Conservation (phyloP, 257 asterid genomes). For the Solanum bulbocastanum region DNA sequence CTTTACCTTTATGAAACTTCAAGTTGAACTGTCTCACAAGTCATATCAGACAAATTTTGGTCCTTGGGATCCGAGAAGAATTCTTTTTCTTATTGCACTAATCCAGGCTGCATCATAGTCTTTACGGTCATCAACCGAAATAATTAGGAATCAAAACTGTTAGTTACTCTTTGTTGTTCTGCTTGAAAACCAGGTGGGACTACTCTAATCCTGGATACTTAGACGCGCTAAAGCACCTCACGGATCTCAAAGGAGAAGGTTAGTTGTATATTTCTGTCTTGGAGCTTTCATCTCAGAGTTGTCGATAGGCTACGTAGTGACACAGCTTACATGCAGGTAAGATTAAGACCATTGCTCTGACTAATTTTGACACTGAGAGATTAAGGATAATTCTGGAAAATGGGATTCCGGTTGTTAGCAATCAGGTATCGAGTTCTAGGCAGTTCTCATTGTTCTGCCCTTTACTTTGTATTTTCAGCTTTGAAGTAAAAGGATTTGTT, state of each 20-base stretch:
- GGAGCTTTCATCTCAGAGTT: neutral
- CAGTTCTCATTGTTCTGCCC: neutral
- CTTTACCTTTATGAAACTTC: neutral
- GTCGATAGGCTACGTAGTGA: slow-evolving; percentile 16
- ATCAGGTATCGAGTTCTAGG: slow-evolving; percentile 39
- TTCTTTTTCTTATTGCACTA: neutral
- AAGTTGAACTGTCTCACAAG: neutral
- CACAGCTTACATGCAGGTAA: slow-evolving; percentile 55
- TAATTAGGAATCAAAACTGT: neutral
- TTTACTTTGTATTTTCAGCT: neutral
- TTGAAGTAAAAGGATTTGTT: neutral
- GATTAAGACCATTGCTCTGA: slow-evolving; percentile 92
- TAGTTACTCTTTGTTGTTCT: slow-evolving; percentile 3
- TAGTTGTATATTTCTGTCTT: slow-evolving; percentile 5
- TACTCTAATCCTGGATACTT: slow-evolving; percentile 85
- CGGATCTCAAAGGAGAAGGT: slow-evolving; percentile 96
- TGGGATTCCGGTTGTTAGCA: slow-evolving; percentile 91
- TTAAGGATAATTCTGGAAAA: slow-evolving; percentile 73
- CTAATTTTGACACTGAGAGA: slow-evolving; percentile 93
- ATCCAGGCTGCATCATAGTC: neutral
- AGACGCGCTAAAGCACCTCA: slow-evolving; percentile 94
- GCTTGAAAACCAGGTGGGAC: slow-evolving; percentile 76
- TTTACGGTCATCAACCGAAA: neutral
- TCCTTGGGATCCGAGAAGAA: neutral
- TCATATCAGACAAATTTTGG: neutral